A percentile compares a stretch with the other conserved stretches of the same genome.
Evolutionary conservation across 2,329 filamentous ascomycete species (phyloP).

Genomic region (Scedosporium dehoogii): DNA sequence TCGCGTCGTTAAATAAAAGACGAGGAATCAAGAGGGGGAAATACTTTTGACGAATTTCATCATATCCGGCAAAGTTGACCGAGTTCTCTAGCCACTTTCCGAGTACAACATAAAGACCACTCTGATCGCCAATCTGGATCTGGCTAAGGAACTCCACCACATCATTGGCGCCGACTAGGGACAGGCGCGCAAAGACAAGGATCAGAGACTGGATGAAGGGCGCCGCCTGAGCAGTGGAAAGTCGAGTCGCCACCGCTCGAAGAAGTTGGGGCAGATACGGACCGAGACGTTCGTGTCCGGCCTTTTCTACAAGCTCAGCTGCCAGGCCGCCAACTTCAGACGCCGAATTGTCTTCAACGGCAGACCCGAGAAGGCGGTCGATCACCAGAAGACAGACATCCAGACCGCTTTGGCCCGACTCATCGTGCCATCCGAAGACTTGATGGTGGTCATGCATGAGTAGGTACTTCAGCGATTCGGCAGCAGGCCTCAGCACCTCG

Average conservation of each 20-base stretch:
- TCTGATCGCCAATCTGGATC: conserved; percentile 69
- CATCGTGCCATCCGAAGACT: conserved; percentile 77
- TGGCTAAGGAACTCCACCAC: conserved; percentile 86
- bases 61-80: conserved; percentile 93
- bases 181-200: conserved; percentile 85
- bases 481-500: conserved; percentile 78
- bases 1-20: conserved; percentile 14
- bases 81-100: conserved; percentile 97
- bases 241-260: conserved; percentile 74
- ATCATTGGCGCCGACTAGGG: conserved; percentile 73
- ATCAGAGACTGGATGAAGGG: conserved; percentile 94
- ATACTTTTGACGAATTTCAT: conserved; percentile 93
- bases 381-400: conserved; percentile 88
- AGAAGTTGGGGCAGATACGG: conserved; percentile 84
- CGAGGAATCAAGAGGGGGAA: conserved; percentile 19
- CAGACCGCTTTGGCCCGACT: conserved; percentile 68
- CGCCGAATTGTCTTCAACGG: conserved; percentile 85
- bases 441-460: conserved; percentile 84
- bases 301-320: conserved; percentile 90
- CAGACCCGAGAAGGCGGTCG: conserved; percentile 73
- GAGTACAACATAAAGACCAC: conserved; percentile 79
- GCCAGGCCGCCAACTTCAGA: conserved; percentile 94
- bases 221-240: conserved; percentile 73
- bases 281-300: conserved; percentile 80
- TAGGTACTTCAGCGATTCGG: conserved; percentile 79